These are phyloP conservation scores for Alternaria sp. DNA, from an alignment of 2,329 filamentous ascomycete species.

Conservation along the genomic window DNA sequence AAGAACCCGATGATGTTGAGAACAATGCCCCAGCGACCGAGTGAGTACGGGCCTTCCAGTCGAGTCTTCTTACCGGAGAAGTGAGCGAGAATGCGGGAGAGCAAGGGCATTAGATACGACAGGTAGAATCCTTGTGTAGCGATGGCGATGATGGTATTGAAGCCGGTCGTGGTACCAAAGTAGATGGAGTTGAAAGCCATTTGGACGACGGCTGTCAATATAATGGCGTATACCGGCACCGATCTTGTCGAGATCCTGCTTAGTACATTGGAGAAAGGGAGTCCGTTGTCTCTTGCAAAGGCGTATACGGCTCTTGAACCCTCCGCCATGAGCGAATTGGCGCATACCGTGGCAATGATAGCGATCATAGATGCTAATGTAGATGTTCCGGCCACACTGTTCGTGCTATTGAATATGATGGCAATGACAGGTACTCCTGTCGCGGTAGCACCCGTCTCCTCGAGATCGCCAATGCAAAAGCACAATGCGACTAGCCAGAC, in stretches of 20 bases:
- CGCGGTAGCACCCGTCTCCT: conserved; percentile 51
- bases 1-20: conserved; percentile 60
- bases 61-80: conserved; percentile 52
- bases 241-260: conserved; percentile 57
- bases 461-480: conserved; percentile 54
- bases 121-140: conserved; percentile 66
- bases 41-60: conserved; percentile 54
- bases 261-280: conserved; percentile 59
- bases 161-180: conserved; percentile 62
- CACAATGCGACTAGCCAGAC: conserved; percentile 49
- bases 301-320: conserved; percentile 56
- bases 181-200: conserved; percentile 63
- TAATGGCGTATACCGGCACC: conserved; percentile 58
- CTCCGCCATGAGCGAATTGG: conserved; percentile 57
- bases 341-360: conserved; percentile 56
- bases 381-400: conserved; percentile 54
- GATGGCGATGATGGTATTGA: conserved; percentile 64
- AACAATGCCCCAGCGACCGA: conserved; percentile 53
- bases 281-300: conserved; percentile 59
- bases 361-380: conserved; percentile 56
- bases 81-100: conserved; percentile 58
- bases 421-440: conserved; percentile 62
- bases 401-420: conserved; percentile 59
- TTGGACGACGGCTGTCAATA: conserved; percentile 57
- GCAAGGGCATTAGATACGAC: conserved; percentile 63